Percentiles rank a stretch among this genome's conserved stretches.
phyloP scores from a whole-genome alignment of 352 stramenopile species.

The Pythium dissimile region DNA sequence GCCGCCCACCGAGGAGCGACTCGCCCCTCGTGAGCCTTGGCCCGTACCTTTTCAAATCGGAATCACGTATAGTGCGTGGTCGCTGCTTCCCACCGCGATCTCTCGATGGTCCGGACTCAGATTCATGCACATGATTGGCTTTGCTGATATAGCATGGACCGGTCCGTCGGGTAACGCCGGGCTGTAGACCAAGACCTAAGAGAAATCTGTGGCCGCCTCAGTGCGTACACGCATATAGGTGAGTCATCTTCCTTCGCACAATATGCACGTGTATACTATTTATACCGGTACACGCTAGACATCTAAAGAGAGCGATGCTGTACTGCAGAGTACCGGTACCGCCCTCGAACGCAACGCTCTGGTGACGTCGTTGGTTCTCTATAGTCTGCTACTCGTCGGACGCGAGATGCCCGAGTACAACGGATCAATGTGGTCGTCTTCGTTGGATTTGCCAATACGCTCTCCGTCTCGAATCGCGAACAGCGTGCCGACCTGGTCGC shows the following conservation, averaged over 20 bases:
- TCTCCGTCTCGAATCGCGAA: conserved; percentile 44
- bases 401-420: conserved; percentile 63
- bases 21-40: not conserved
- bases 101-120: conserved; percentile 58
- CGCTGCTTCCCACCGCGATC: conserved; percentile 83
- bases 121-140: conserved; percentile 85
- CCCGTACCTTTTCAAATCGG: conserved; percentile 23
- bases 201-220: too few species aligned
- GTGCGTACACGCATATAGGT: too few species aligned
- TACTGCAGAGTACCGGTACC: too few species aligned
- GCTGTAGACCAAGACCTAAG: too few species aligned
- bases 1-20: conserved; percentile 9
- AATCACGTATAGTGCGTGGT: conserved; percentile 87
- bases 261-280: too few species aligned
- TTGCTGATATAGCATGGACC: conserved; percentile 64
- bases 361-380: conserved; percentile 4
- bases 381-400: conserved; percentile 18
- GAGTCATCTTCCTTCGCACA: too few species aligned
- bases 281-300: too few species aligned
- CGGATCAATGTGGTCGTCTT: conserved; percentile 55
- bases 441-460: conserved; percentile 41
- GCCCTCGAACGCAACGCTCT: not conserved
- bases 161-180: conserved; percentile 48
- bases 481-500: conserved; percentile 65
- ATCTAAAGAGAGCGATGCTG: too few species aligned